Percentiles rank a stretch among this genome's conserved stretches.
These are phyloP conservation scores for Gnomoniopsis smithogilvyi DNA, from an alignment of 2,329 filamentous ascomycete species.

Conservation along the genomic window DNA sequence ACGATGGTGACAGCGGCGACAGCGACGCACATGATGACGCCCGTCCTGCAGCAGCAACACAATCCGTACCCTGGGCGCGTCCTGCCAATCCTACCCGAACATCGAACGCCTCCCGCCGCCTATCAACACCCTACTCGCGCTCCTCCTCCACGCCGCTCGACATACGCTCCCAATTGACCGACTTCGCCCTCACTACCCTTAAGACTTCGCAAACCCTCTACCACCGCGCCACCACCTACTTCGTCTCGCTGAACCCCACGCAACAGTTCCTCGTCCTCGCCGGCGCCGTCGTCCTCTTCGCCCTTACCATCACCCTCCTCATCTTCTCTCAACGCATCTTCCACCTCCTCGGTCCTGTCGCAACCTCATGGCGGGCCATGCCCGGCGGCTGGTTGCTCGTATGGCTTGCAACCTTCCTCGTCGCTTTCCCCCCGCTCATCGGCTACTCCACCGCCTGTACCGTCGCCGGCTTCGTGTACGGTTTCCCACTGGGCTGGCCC, in stretches of 20 bases:
- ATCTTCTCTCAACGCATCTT: slow-evolving; percentile 81
- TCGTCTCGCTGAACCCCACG: slow-evolving; percentile 52
- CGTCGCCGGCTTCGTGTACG: slow-evolving; percentile 53
- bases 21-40: slow-evolving; percentile 23
- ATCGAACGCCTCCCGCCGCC: slow-evolving; percentile 32
- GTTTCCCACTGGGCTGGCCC: slow-evolving; percentile 68
- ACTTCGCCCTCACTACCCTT: slow-evolving; percentile 37
- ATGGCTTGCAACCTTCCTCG: slow-evolving; percentile 70
- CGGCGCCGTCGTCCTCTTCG: slow-evolving; percentile 46
- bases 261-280: slow-evolving; percentile 59
- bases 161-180: slow-evolving; percentile 17
- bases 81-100: slow-evolving; percentile 1
- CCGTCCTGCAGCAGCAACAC: slow-evolving; percentile 39
- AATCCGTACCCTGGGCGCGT: slow-evolving; percentile 33
- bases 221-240: slow-evolving; percentile 44
- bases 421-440: slow-evolving; percentile 83
- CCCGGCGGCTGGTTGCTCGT: slow-evolving; percentile 71
- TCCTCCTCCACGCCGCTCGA: slow-evolving; percentile 35
- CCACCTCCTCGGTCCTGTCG: slow-evolving; percentile 66
- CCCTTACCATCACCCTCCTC: slow-evolving; percentile 65
- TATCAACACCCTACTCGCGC: slow-evolving; percentile 37
- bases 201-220: slow-evolving; percentile 40
- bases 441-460: slow-evolving; percentile 75
- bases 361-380: slow-evolving; percentile 72
- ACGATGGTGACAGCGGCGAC: slow-evolving; percentile 24